phyloP scores from a whole-genome alignment of 176 grass and related monocot species.

The Zea luxurians region DNA sequence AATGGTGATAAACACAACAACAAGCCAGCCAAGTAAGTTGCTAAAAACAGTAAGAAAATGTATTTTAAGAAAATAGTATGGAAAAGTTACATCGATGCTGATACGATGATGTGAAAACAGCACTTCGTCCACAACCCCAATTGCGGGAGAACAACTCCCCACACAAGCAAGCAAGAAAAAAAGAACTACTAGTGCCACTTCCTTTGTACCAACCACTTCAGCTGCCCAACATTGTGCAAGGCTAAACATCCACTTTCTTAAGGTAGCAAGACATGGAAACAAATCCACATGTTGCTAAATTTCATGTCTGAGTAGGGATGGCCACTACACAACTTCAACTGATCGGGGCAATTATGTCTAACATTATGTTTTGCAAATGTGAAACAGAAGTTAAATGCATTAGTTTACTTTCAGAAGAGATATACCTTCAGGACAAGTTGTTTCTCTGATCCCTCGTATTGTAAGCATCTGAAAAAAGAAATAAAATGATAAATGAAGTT shows the following conservation, averaged over 20 bases:
- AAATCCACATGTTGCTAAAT: slow-evolving; percentile 17
- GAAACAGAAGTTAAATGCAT: not conserved
- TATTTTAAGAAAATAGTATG: not conserved
- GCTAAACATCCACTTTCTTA: slow-evolving; percentile 7
- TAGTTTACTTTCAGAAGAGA: slow-evolving; percentile 28
- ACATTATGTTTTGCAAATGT: slow-evolving; percentile 14
- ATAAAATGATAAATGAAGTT: not conserved
- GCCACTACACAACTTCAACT: not conserved
- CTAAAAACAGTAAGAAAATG: slow-evolving; percentile 7
- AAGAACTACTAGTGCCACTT: not conserved
- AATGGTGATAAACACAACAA: slow-evolving; percentile 2
- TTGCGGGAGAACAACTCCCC: not conserved
- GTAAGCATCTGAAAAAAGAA: slow-evolving; percentile 51
- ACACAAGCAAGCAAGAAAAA: not conserved
- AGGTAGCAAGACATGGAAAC: slow-evolving; percentile 18
- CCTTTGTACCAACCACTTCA: not conserved
- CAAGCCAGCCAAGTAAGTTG: not conserved
- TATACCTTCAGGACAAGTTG: slow-evolving; percentile 63
- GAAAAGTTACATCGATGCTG: not conserved
- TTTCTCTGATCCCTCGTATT: slow-evolving; percentile 56
- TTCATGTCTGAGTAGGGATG: not conserved
- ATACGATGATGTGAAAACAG: not conserved
- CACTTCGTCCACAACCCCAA: not conserved
- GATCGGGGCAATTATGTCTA: slow-evolving; percentile 9
- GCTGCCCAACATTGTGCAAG: not conserved